A percentile compares a stretch with the other conserved stretches of the same genome.
phyloP scores from a whole-genome alignment of 305 asterid genomes.

The Vinca major region DNA sequence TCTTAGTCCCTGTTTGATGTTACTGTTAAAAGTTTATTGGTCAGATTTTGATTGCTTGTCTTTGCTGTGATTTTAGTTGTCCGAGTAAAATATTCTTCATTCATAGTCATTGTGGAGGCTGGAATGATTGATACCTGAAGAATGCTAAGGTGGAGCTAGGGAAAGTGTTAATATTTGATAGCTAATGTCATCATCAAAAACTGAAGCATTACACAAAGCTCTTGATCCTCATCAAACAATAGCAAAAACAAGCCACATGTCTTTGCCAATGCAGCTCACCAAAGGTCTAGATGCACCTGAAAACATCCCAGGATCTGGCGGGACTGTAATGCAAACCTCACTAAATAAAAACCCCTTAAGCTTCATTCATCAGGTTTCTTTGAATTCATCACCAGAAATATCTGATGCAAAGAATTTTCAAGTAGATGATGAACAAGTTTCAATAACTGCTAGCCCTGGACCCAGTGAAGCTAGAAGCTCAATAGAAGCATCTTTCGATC shows the following conservation, averaged over 20 bases:
- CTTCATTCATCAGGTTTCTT: constrained; percentile 16
- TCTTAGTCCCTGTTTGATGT: too few relatives aligned
- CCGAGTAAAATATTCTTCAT: too few relatives aligned
- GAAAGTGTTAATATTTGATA: constrained; percentile 4
- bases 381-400: constrained; percentile 23
- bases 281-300: constrained; percentile 21
- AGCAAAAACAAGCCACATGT: constrained; percentile 25
- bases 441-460: constrained; percentile 29
- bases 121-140: constrained; percentile 7
- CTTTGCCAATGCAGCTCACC: constrained; percentile 30
- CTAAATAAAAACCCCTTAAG: constrained; percentile 12
- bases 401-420: constrained; percentile 27
- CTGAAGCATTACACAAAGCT: constrained; percentile 23
- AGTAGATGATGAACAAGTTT: constrained; percentile 30
- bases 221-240: constrained; percentile 27
- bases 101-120: constrained; percentile 12
- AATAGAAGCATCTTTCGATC: constrained; percentile 26
- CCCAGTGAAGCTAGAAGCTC: constrained; percentile 28
- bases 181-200: constrained; percentile 22
- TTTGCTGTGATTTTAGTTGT: background rate
- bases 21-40: background rate
- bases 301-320: constrained; percentile 24
- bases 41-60: background rate
- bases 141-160: constrained; percentile 21
- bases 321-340: background rate